Evolutionary conservation across 1,284 basidiomycete genomes (phyloP), one percentile per base, ranked within the genome.

Genomic region (Ustilago curta): DNA sequence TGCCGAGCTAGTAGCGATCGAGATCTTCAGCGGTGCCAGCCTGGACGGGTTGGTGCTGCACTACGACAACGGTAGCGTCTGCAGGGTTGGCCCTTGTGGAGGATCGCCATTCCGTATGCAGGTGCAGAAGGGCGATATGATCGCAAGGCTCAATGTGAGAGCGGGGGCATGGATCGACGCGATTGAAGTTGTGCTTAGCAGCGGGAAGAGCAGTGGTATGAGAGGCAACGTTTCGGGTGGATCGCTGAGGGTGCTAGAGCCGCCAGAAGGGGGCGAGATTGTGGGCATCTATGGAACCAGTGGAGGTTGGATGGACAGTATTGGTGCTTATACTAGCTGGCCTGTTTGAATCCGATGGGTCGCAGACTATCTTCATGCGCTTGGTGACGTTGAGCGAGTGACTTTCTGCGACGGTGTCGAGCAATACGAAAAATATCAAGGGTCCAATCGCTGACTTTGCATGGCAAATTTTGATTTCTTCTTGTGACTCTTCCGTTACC

Each of bases 161-260:
- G 45, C 58, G 11, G 76, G 76, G 1, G 55, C 51, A 25, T 78
- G 76, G 76, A 49, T 78, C 32, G 76, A 78, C 40, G 76, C 73
- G 32, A 42, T 70, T 25, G 65, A 76, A 31, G 31, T 78, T 7
- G 66, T 69, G 19, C 14, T 76, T 8, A 51, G 43, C 9, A 68
- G 64, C 39, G 72, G 76, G 0, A 57, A 31, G 23, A 53, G 37
- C 14, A 70, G 59, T 35, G 75, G 70, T 4, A 63, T 70, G 71
- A 37, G 62, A 19, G 75, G 75, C 4, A 77, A 74, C 21, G n/a
- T 31, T 1, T 27, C 27, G 0, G 75, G 71, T 18, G 75, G 75
- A 1, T 64, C 57, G 19, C 35, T 77, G 18, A 21, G 60, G 19
- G 64, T 70, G 40, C 48, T 77, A 9, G 70, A 70, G 16, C 59